Evolutionary conservation across 2,329 filamentous ascomycete species (phyloP).

Genomic region (Rhinocladiella similis): DNA sequence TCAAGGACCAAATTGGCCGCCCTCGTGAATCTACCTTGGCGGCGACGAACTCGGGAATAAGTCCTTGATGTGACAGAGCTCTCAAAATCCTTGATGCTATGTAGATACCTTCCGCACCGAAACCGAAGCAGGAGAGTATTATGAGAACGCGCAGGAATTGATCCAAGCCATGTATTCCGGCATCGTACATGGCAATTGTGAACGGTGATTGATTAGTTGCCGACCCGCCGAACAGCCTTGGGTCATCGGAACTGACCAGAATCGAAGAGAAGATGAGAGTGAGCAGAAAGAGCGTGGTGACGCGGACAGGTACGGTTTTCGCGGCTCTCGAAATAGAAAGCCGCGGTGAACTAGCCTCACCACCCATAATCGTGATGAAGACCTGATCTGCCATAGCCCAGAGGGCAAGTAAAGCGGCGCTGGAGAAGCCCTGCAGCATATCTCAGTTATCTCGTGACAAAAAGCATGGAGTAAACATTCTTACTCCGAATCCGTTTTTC

Average conservation of each 20-base stretch:
- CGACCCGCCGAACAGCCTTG: slow-evolving; percentile 31
- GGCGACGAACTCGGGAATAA: slow-evolving; percentile 33
- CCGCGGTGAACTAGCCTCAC: slow-evolving; percentile 38
- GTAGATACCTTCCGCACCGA: slow-evolving; percentile 36
- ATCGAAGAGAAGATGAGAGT: slow-evolving; percentile 33
- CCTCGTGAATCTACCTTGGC: slow-evolving; percentile 33
- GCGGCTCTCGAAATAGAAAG: slow-evolving; percentile 38
- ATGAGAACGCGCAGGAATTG: slow-evolving; percentile 37
- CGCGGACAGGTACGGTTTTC: slow-evolving; percentile 36
- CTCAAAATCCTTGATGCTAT: slow-evolving; percentile 36
- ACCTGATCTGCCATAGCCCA: slow-evolving; percentile 36
- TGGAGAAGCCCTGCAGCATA: slow-evolving; percentile 37
- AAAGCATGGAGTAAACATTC: no score
- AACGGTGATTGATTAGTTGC: slow-evolving; percentile 35
- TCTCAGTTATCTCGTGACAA: no score
- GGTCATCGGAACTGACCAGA: slow-evolving; percentile 31
- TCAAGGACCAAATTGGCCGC: slow-evolving; percentile 33
- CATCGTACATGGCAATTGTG: slow-evolving; percentile 34
- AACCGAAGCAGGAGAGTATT: slow-evolving; percentile 35
- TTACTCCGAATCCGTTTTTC: slow-evolving; percentile 36
- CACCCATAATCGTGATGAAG: slow-evolving; percentile 38
- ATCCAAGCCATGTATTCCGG: slow-evolving; percentile 33
- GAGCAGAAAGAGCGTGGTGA: slow-evolving; percentile 34
- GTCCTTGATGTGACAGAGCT: slow-evolving; percentile 32
- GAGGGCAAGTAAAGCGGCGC: slow-evolving; percentile 33